Evolutionary conservation across 768 basidiomycete species (phyloP), one percentile per base, ranked within the genome.

Genomic region (Mycena filopes): DNA sequence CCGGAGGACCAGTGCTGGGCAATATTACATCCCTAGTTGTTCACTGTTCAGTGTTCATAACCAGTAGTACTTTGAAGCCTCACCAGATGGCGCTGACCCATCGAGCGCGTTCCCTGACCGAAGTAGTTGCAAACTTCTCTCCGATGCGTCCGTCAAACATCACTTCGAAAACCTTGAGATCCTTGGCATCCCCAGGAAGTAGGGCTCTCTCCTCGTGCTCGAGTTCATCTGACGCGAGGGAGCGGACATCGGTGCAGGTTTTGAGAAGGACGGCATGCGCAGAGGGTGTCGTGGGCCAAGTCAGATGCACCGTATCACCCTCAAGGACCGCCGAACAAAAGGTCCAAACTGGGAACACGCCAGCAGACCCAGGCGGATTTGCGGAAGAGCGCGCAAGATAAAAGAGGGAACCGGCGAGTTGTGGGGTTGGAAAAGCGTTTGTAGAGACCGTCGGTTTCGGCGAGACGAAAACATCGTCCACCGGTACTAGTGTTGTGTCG

Each of bases 81-180:
- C 73, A 91, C 92, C 92, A 93, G 49, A 93, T 86, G 4, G 88
- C 85, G 70, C 88, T 89, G 53, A 93, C 83, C 92, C 92, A 93
- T 11, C 82, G 83, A 4, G 90, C 90, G 54, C 92, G 81, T 60
- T 90, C 89, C 63, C 84, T 81, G 28, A 86, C 83, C 23, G 87
- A 87, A 12, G 78, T 74, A 3, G 85, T 87, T 0, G 89, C 91
- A 73, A 93, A 91, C 58, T 81, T 85, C 71, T 91, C 88, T 56
- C 76, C 79, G 4, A 75, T 76, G 25, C 79, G 75, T 16, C 81
- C 86, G 55, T 86, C 82, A 59, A 91, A 89, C 20, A 83, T 54
- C n/a, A 93, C 70, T 73, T 92, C 90, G 62, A 93, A 92, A 0
- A 88, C 77, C 66, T 85, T 86, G 53, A 84, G 67, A 49, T 85